Conservation (phyloP, 1,284 basidiomycete genomes). For the Fomitopsis betulina region DNA sequence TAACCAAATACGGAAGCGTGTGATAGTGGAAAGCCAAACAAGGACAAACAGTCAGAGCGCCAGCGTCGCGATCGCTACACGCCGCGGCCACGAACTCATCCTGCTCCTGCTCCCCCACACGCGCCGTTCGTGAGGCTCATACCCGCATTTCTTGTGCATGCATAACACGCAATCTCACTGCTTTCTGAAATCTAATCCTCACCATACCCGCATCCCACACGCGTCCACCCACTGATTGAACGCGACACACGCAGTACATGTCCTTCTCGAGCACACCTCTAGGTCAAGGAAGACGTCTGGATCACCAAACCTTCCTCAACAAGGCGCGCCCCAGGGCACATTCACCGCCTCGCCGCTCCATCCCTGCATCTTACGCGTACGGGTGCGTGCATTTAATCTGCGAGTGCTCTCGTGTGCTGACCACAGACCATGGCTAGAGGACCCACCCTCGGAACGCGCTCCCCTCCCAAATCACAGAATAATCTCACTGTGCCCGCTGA, state of each 20-base stretch:
- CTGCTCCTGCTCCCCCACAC: conserved; percentile 4
- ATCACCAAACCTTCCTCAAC: conserved; percentile 71
- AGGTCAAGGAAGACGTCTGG: conserved; percentile 78
- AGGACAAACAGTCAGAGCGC: conserved; percentile 5
- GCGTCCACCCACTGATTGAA: conserved; percentile 7
- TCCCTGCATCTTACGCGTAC: conserved; percentile 63
- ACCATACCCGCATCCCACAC: conserved; percentile 1
- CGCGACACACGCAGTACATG: conserved; percentile 46
- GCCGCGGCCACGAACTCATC: neutral
- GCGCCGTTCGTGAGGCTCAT: conserved; percentile 9
- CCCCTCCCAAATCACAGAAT: conserved; percentile 46
- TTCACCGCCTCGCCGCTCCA: conserved; percentile 33
- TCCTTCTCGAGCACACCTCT: conserved; percentile 79
- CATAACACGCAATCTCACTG: conserved; percentile 1
- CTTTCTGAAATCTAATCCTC: neutral
- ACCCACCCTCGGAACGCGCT: conserved; percentile 50
- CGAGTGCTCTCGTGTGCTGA: conserved; percentile 4
- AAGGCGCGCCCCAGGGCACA: conserved; percentile 36
- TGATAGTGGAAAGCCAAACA: conserved; percentile 3
- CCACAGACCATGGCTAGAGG: conserved; percentile 37
- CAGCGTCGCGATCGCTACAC: neutral
- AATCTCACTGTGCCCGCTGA: conserved; percentile 18
- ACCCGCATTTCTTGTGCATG: conserved; percentile 4
- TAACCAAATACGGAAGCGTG: neutral
- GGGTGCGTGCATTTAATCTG: conserved; percentile 37